These are phyloP conservation scores for Stemphylium beticola DNA, from an alignment of 2,329 filamentous ascomycete species.

Conservation along the genomic window DNA sequence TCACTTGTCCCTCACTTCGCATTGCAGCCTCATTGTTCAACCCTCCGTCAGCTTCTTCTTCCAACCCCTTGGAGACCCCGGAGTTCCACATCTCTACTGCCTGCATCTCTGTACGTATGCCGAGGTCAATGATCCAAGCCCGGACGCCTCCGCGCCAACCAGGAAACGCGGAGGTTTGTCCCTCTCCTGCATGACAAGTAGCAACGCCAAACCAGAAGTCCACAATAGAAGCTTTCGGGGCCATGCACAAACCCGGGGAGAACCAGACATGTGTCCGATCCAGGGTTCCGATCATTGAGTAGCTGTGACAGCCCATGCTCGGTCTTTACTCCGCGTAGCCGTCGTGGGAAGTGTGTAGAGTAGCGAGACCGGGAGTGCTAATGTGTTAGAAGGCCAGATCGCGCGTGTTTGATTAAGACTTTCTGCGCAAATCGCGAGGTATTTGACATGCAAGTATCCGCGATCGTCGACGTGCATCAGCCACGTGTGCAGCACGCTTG, in stretches of 20 bases:
- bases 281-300: neutral
- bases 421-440: neutral
- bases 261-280: neutral
- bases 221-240: slow-evolving; percentile 4
- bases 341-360: neutral
- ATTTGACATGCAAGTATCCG: neutral
- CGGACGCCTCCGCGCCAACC: slow-evolving; percentile 11
- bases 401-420: neutral
- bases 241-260: neutral
- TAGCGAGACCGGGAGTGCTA: neutral
- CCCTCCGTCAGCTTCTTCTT: neutral
- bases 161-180: neutral
- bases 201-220: neutral
- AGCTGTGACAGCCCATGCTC: neutral
- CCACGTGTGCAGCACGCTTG: neutral
- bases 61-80: neutral
- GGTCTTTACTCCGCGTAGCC: too few relatives aligned
- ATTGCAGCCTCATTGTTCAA: too few relatives aligned
- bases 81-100: neutral
- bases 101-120: neutral
- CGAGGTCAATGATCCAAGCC: neutral
- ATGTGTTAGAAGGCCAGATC: too few relatives aligned
- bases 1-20: too few relatives aligned
- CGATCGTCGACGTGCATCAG: neutral
- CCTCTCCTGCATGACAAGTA: neutral